Percentiles rank a stretch among this genome's conserved stretches.
Conservation (phyloP, 1,139 yeast genomes). For the Scheffersomyces lignicola region DNA sequence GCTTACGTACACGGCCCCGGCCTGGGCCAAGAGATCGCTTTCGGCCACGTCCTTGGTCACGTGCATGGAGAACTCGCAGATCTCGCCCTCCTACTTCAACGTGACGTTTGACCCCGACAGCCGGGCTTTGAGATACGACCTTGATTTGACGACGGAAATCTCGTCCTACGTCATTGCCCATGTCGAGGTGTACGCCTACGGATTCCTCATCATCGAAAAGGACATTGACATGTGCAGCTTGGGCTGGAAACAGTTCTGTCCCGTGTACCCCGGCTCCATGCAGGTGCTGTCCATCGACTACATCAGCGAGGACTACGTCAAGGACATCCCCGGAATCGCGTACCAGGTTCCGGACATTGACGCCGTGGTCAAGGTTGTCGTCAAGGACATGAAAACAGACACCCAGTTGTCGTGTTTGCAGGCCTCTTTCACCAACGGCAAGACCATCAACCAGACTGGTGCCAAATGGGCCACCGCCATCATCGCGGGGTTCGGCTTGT, state of each 20-base stretch:
- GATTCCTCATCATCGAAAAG: slow-evolving; percentile 59
- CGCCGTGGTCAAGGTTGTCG: slow-evolving; percentile 60
- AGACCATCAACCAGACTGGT: slow-evolving; percentile 71
- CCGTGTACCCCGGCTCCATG: slow-evolving; percentile 67
- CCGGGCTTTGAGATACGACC: slow-evolving; percentile 56
- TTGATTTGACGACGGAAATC: slow-evolving; percentile 63
- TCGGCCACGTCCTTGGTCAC: slow-evolving; percentile 69
- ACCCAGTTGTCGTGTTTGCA: slow-evolving; percentile 65
- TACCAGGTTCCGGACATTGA: slow-evolving; percentile 77
- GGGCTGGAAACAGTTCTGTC: slow-evolving; percentile 81
- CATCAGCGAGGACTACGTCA: slow-evolving; percentile 44
- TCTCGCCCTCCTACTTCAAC: slow-evolving; percentile 64
- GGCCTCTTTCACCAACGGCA: slow-evolving; percentile 68
- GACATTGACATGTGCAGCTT: slow-evolving; percentile 56
- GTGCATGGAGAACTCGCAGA: slow-evolving; percentile 67
- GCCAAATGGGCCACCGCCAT: slow-evolving; percentile 86
- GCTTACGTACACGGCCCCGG: slow-evolving; percentile 8
- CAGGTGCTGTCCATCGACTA: slow-evolving; percentile 67
- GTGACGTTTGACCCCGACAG: slow-evolving; percentile 70
- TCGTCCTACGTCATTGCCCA: slow-evolving; percentile 58
- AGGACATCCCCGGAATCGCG: slow-evolving; percentile 68
- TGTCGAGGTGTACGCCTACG: slow-evolving; percentile 72
- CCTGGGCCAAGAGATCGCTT: slow-evolving; percentile 39
- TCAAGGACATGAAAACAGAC: slow-evolving; percentile 38
- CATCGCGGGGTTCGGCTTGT: slow-evolving; percentile 73